phyloP scores from a whole-genome alignment of 2,329 filamentous ascomycete species.

The Aspergillus quadricinctus region DNA sequence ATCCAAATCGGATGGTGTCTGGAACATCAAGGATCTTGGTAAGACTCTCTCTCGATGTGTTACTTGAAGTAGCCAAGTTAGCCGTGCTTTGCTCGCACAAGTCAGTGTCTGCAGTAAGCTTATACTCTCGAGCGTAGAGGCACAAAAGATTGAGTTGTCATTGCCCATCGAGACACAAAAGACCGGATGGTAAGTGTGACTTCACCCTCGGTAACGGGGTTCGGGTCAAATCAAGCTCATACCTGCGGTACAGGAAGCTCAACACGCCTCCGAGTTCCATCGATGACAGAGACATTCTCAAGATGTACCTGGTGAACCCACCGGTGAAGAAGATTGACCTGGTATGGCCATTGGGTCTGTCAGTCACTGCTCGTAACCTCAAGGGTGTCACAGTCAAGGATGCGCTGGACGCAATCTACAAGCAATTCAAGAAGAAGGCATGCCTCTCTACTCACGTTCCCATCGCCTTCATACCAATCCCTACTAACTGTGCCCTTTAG shows the following conservation, averaged over 20 bases:
- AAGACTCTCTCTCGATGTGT: slow-evolving; percentile 35
- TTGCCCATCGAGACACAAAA: slow-evolving; percentile 35
- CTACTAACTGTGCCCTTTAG: slow-evolving; percentile 42
- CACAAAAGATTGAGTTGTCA: slow-evolving; percentile 27
- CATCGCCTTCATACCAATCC: neutral
- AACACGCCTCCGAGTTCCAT: slow-evolving; percentile 76
- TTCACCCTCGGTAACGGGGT: neutral
- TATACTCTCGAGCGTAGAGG: slow-evolving; percentile 17
- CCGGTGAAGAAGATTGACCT: slow-evolving; percentile 92
- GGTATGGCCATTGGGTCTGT: slow-evolving; percentile 80
- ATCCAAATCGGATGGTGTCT: slow-evolving; percentile 68
- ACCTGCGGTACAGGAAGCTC: slow-evolving; percentile 66
- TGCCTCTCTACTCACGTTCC: slow-evolving; percentile 23
- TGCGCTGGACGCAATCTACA: slow-evolving; percentile 90
- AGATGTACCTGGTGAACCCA: slow-evolving; percentile 73
- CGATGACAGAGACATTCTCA: slow-evolving; percentile 80
- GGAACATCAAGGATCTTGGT: slow-evolving; percentile 85
- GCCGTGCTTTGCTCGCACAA: neutral
- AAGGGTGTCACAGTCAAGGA: slow-evolving; percentile 98
- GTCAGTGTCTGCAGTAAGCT: neutral
- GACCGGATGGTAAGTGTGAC: slow-evolving; percentile 27
- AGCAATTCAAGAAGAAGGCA: slow-evolving; percentile 95
- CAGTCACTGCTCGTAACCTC: slow-evolving; percentile 84
- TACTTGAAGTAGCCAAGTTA: neutral
- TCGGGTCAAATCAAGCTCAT: neutral